A percentile compares a stretch with the other conserved stretches of the same genome.
These are phyloP conservation scores for Candida palmyrensis DNA, from an alignment of 805 yeast genomes.

Conservation along the genomic window DNA sequence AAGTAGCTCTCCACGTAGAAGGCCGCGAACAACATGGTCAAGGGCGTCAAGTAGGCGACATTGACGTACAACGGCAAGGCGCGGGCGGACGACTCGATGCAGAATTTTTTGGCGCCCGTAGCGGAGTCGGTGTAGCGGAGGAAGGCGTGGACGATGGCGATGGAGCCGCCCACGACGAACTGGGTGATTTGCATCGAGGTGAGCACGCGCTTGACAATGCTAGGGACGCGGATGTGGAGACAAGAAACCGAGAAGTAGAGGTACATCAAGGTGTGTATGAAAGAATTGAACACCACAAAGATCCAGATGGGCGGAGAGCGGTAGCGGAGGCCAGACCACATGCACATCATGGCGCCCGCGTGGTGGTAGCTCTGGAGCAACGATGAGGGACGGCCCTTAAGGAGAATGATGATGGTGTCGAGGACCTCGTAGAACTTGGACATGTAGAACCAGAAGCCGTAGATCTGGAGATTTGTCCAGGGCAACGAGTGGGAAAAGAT, in stretches of 20 bases:
- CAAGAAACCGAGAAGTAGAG: constrained; percentile 60
- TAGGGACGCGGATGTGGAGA: constrained; percentile 54
- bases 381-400: constrained; percentile 64
- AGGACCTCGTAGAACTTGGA: constrained; percentile 69
- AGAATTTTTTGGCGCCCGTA: constrained; percentile 37
- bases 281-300: constrained; percentile 74
- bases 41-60: constrained; percentile 61
- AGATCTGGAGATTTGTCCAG: constrained; percentile 42
- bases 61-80: constrained; percentile 59
- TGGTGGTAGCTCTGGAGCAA: constrained; percentile 72
- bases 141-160: constrained; percentile 62
- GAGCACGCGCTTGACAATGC: constrained; percentile 48
- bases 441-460: constrained; percentile 63
- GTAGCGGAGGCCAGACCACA: constrained; percentile 75
- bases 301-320: constrained; percentile 77
- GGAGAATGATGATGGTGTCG: constrained; percentile 61
- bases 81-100: constrained; percentile 55
- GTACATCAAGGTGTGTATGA: constrained; percentile 73
- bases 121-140: constrained; percentile 50
- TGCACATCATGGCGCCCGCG: constrained; percentile 74
- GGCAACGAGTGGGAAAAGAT: constrained; percentile 36
- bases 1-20: constrained; percentile 59
- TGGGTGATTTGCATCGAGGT: constrained; percentile 68
- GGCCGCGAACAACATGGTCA: constrained; percentile 60
- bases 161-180: constrained; percentile 62